Base-by-base conservation (phyloP, 1,284 basidiomycete species). In the Athelia psychrophila region DNA sequence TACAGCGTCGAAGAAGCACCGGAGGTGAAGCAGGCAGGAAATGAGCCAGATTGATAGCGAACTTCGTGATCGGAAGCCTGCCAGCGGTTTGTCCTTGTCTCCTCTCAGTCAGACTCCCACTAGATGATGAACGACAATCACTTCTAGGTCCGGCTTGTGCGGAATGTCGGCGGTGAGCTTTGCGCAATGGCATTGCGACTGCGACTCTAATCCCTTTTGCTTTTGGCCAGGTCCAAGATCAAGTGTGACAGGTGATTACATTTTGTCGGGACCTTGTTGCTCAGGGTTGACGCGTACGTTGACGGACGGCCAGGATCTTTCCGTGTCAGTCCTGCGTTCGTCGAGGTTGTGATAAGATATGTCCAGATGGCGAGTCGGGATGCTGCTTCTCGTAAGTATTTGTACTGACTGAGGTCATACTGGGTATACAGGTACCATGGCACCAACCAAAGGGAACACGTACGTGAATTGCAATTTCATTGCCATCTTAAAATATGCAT, bases 401-500 rank as follows among this genome's bases (percentile, higher is more conserved):
- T 6, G 32, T 18, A 32, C 8, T 33, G 40, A 16, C 8, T 5
- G 24, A 6, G 23, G 5, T 6, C 24, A 49, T 40, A 47, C 48
- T 24, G 52, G 18, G 16, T 35, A 13, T 33, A n/a, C 50, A 80
- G 79, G 78, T 27, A 75, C 74, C 25, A 57, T 80, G 54, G 66
- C 73, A 9, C 77, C 79, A 19, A 81, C 78, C 42, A 80, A 81
- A 58, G 77, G 79, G 50, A 80, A 80, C 64, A 79, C 79, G 79
- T 79, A 58, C 38, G 72, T 54, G 12, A 24, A 42, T 42, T 6
- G 12, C 18, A 3, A 16, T 18, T n/a, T 20, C 27, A 30, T 6
- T 51, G 38, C 48, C 49, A 47, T 38, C 46, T 33, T 32, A 38
- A 42, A 12, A 44, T 49, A 24, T 32, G 45, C 40, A 45, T 32